Conservation (phyloP, 169 alveolate species). For the Toxoplasma gondii region DNA sequence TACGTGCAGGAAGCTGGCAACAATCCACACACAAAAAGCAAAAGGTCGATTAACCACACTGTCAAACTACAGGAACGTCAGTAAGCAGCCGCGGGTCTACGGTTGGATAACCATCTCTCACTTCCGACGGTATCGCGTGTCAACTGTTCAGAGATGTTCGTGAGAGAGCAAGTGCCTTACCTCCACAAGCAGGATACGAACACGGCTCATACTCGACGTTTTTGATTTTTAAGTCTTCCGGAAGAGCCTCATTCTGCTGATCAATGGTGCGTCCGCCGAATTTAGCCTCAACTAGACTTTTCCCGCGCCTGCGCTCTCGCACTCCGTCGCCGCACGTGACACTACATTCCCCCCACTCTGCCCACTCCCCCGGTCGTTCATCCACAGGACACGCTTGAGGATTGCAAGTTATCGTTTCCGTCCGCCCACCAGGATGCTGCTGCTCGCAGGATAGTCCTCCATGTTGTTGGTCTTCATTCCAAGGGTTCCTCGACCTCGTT, state of each 20-base stretch:
- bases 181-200: constrained; percentile 47
- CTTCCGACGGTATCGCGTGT: no score
- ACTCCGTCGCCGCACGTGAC: constrained; percentile 72
- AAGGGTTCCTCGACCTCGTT: constrained; percentile 65
- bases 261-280: constrained; percentile 63
- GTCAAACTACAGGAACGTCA: no score
- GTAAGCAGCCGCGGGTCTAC: no score
- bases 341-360: constrained; percentile 72
- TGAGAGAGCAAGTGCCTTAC: not conserved
- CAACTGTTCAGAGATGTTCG: no score
- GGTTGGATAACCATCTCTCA: no score
- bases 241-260: constrained; percentile 45
- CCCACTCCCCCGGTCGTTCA: constrained; percentile 71
- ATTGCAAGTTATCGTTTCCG: not conserved
- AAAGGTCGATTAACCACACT: not conserved
- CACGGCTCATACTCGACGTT: not conserved
- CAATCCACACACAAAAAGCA: not conserved
- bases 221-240: constrained; percentile 1
- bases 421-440: constrained; percentile 51
- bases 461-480: constrained; percentile 42
- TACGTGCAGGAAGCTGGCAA: constrained; percentile 53
- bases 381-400: constrained; percentile 69
- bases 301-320: constrained; percentile 63
- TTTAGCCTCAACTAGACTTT: not conserved
- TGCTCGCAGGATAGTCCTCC: constrained; percentile 65